A percentile compares a stretch with the other conserved stretches of the same genome.
Evolutionary conservation across 2,329 filamentous ascomycete species (phyloP).

Genomic region (Penicillium sp.): DNA sequence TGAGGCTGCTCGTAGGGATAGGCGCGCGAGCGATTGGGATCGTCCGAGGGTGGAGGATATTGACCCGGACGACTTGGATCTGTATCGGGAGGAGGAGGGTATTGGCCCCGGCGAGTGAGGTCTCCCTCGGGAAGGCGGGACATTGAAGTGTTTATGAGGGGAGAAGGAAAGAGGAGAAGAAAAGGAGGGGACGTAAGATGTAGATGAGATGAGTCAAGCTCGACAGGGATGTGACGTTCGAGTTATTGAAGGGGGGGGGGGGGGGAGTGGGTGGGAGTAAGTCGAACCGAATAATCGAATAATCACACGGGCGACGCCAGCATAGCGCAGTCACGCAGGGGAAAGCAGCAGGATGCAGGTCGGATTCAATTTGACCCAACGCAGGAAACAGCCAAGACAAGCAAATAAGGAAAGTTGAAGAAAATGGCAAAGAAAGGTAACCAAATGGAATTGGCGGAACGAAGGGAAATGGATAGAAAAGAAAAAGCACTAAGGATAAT

Average conservation of each 20-base stretch:
- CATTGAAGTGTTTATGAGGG: conserved; percentile 40
- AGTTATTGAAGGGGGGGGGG: conserved; percentile 25
- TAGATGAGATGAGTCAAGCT: conserved; percentile 32
- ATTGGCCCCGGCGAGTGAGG: conserved; percentile 50
- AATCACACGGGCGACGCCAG: conserved; percentile 30
- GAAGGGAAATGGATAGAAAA: conserved; percentile 8
- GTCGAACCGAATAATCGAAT: conserved; percentile 14
- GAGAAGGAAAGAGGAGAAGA: conserved; percentile 28
- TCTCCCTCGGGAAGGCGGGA: conserved; percentile 50
- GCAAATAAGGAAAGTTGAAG: not conserved
- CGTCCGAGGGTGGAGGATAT: conserved; percentile 37
- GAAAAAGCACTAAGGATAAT: conserved; percentile 17
- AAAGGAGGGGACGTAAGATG: conserved; percentile 19
- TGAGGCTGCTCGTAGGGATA: conserved; percentile 41
- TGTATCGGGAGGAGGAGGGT: conserved; percentile 40
- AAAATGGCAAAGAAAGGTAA: conserved; percentile 1
- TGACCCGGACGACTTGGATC: conserved; percentile 47
- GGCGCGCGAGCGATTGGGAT: conserved; percentile 47
- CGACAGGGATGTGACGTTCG: conserved; percentile 33
- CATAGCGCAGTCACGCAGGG: conserved; percentile 34
- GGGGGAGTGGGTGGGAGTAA: conserved; percentile 8
- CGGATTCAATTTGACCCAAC: conserved; percentile 13
- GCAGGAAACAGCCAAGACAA: conserved; percentile 11
- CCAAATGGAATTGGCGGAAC: not conserved
- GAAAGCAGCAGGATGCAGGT: conserved; percentile 22